Conservation (phyloP, 176 grass and related monocot genomes). For the Eragrostis nindensis region DNA sequence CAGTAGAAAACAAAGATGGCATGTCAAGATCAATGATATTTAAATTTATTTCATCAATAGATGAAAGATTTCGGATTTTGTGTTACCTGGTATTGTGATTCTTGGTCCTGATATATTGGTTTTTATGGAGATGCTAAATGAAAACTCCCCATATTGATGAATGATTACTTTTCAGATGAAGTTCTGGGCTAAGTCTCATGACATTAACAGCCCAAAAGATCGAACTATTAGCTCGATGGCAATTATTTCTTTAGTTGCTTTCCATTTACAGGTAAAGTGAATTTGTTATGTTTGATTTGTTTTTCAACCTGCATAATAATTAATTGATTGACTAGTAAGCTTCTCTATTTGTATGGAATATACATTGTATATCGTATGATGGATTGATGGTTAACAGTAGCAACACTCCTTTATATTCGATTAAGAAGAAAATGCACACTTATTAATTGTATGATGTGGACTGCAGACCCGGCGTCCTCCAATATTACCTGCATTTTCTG, state of each 20-base stretch:
- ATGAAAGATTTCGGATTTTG: conserved; percentile 82
- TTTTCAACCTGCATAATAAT: conserved; percentile 15
- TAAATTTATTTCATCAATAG: conserved; percentile 73
- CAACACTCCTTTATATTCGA: conserved; percentile 13
- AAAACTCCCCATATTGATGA: neutral
- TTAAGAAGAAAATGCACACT: conserved; percentile 28
- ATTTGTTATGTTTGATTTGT: conserved; percentile 23
- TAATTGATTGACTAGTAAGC: conserved; percentile 15
- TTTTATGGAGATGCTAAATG: conserved; percentile 26
- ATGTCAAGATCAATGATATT: conserved; percentile 84
- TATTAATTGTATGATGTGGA: conserved; percentile 39
- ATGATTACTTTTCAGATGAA: conserved; percentile 74
- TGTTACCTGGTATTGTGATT: conserved; percentile 86
- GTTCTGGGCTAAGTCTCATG: conserved; percentile 76
- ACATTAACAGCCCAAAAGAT: conserved; percentile 86
- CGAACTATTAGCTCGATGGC: conserved; percentile 93
- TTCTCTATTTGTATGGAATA: conserved; percentile 20
- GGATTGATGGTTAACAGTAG: conserved; percentile 5
- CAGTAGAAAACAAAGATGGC: conserved; percentile 96
- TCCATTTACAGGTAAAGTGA: conserved; percentile 91
- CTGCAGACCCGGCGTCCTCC: conserved; percentile 81
- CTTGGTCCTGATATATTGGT: conserved; percentile 25
- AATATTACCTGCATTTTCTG: conserved; percentile 87
- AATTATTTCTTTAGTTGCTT: conserved; percentile 95
- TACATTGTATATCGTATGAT: conserved; percentile 11